phyloP scores from a whole-genome alignment of 192 early-diverging fungal genomes.

The Coemansia sp. region DNA sequence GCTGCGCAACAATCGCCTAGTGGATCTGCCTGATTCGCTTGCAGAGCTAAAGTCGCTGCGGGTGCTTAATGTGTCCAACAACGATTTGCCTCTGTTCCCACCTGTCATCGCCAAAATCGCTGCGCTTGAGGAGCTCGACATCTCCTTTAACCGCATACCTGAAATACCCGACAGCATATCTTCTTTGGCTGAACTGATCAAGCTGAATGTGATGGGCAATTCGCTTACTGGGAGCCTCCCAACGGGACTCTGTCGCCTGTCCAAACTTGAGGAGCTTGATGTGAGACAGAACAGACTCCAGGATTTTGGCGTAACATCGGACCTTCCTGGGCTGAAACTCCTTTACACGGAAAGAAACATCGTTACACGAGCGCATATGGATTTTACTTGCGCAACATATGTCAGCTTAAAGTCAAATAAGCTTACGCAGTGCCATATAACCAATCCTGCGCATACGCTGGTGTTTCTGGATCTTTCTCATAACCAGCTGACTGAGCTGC shows the following conservation, averaged over 20 bases:
- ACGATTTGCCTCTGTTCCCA: constrained; percentile 73
- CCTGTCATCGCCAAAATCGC: constrained; percentile 60
- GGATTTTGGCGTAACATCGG: constrained; percentile 60
- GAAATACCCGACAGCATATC: constrained; percentile 72
- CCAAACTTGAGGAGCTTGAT: constrained; percentile 70
- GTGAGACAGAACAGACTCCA: constrained; percentile 79
- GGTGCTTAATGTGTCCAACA: constrained; percentile 76
- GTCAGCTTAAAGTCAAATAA: constrained; percentile 68
- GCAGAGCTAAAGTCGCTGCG: constrained; percentile 60
- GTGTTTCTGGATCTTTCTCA: constrained; percentile 61
- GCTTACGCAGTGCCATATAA: constrained; percentile 66
- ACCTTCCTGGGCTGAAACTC: constrained; percentile 61
- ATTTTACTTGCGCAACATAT: constrained; percentile 57
- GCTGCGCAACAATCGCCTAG: constrained; percentile 73
- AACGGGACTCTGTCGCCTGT: constrained; percentile 57
- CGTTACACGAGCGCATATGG: constrained; percentile 62
- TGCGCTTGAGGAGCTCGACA: constrained; percentile 68
- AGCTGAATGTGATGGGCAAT: constrained; percentile 75
- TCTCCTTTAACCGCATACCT: constrained; percentile 82
- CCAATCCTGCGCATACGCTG: constrained; percentile 45
- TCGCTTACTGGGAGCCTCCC: constrained; percentile 71
- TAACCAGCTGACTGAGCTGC: constrained; percentile 70
- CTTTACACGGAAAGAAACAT: constrained; percentile 73
- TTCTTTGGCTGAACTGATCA: constrained; percentile 58
- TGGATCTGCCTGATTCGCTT: constrained; percentile 67